Percentiles rank a stretch among this genome's conserved stretches.
phyloP scores from a whole-genome alignment of 305 asterid species.

The Galium porrigens region DNA sequence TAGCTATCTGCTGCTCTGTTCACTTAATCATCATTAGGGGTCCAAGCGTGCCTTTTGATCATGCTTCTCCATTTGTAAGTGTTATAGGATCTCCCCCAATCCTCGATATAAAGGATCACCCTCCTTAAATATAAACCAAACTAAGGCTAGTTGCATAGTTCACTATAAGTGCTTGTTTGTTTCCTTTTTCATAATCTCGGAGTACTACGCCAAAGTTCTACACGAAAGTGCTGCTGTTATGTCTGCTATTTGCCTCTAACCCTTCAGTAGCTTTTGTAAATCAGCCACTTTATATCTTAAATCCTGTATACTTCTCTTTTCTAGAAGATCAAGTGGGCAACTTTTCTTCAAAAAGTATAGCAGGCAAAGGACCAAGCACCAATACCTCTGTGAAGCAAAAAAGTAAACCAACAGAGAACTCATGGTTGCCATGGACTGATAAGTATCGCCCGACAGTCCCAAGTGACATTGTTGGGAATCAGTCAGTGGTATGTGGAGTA shows the following conservation, averaged over 20 bases:
- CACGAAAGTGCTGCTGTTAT: not conserved
- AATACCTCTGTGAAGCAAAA: conserved; percentile 33
- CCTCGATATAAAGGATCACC: not conserved
- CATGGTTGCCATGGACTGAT: conserved; percentile 69
- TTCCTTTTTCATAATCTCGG: not conserved
- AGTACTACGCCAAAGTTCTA: not conserved
- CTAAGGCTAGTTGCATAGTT: not conserved
- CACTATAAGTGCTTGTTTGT: not conserved
- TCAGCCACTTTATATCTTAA: not conserved
- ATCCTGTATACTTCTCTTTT: conserved; percentile 6
- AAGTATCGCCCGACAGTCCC: conserved; percentile 68
- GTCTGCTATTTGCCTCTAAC: not conserved
- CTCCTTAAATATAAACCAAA: not conserved
- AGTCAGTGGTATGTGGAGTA: conserved; percentile 53
- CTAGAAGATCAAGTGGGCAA: conserved; percentile 28
- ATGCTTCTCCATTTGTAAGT: not conserved
- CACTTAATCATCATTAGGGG: not conserved
- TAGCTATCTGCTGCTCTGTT: not conserved
- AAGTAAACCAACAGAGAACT: conserved; percentile 26
- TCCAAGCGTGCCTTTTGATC: not conserved
- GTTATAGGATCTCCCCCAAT: not conserved
- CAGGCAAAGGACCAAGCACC: conserved; percentile 31
- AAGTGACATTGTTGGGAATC: conserved; percentile 79
- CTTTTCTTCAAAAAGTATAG: conserved; percentile 21
- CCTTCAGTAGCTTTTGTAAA: conserved; percentile 4